These are phyloP conservation scores for Coemansia sp. DNA, from an alignment of 192 early-diverging fungal species.

Conservation along the genomic window DNA sequence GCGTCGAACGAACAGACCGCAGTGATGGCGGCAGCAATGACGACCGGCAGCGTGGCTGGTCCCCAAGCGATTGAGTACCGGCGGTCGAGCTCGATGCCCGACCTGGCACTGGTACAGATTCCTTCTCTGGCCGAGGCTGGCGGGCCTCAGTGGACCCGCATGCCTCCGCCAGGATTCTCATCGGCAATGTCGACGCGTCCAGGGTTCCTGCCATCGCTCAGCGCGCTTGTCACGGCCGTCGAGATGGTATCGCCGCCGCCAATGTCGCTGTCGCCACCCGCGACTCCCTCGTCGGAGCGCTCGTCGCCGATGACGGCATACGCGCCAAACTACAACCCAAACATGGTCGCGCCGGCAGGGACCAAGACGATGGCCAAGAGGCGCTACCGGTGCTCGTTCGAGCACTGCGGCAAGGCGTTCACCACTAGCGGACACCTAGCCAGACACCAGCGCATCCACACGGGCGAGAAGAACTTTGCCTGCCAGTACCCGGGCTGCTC, in stretches of 20 bases:
- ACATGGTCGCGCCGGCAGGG: slow-evolving; percentile 11
- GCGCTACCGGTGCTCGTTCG: slow-evolving; percentile 66
- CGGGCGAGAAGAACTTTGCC: slow-evolving; percentile 74
- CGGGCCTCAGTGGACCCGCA: slow-evolving; percentile 9
- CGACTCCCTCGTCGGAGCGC: slow-evolving; percentile 25
- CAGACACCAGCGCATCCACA: slow-evolving; percentile 78
- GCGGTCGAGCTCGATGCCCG: slow-evolving; percentile 36
- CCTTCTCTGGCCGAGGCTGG: slow-evolving; percentile 15
- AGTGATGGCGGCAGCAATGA: neutral
- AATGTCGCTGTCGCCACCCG: slow-evolving; percentile 31
- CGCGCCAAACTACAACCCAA: slow-evolving; percentile 3
- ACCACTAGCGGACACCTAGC: slow-evolving; percentile 84
- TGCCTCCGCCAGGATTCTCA: neutral
- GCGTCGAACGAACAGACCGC: slow-evolving; percentile 6
- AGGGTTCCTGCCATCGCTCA: slow-evolving; percentile 34
- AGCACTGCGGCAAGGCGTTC: slow-evolving; percentile 71
- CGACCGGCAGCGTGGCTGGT: neutral
- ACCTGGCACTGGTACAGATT: slow-evolving; percentile 11
- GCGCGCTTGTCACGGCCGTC: slow-evolving; percentile 32
- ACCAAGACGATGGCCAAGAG: slow-evolving; percentile 55
- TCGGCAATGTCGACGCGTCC: slow-evolving; percentile 21
- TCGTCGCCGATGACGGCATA: slow-evolving; percentile 14
- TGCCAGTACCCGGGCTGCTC: slow-evolving; percentile 67
- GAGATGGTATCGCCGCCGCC: slow-evolving; percentile 21
- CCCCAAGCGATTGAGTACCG: slow-evolving; percentile 18